Percentiles rank a stretch among this genome's conserved stretches.
Evolutionary conservation across 1,284 basidiomycete genomes (phyloP).

Genomic region (Naganishia cerealis): DNA sequence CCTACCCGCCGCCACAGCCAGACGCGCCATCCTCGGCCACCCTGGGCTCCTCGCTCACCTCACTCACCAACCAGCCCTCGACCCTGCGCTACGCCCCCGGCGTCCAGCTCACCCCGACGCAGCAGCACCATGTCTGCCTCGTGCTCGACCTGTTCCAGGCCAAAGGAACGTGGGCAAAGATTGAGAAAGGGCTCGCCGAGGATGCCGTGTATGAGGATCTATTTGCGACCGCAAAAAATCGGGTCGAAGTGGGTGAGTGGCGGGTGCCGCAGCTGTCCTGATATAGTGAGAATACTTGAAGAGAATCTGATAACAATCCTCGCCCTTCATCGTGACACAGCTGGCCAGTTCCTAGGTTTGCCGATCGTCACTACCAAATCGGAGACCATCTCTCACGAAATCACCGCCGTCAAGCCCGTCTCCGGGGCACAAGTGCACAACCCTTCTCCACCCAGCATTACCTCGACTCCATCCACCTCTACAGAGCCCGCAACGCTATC

Average conservation of each 20-base stretch:
- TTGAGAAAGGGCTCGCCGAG: conserved; percentile 41
- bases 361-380: conserved; percentile 40
- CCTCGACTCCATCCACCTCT: conserved; percentile 21
- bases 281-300: too few species aligned
- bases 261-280: background rate
- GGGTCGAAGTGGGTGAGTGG: conserved; percentile 44
- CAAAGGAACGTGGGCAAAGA: conserved; percentile 45
- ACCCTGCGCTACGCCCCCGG: conserved; percentile 36
- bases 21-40: conserved; percentile 1
- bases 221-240: conserved; percentile 43
- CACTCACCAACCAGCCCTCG: conserved; percentile 33
- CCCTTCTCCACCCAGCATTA: background rate
- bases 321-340: conserved; percentile 27
- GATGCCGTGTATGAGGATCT: conserved; percentile 47
- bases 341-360: conserved; percentile 46
- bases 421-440: conserved; percentile 3
- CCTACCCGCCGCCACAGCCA: conserved; percentile 7
- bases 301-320: too few species aligned
- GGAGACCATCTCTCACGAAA: conserved; percentile 39
- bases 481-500: conserved; percentile 28
- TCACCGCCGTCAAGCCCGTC: conserved; percentile 32
- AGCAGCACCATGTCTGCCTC: conserved; percentile 42
- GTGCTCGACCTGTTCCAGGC: conserved; percentile 48
- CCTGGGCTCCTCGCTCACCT: conserved; percentile 7
- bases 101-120: conserved; percentile 37